phyloP scores from a whole-genome alignment of 2,329 filamentous ascomycete species.

The Botrytis aclada region DNA sequence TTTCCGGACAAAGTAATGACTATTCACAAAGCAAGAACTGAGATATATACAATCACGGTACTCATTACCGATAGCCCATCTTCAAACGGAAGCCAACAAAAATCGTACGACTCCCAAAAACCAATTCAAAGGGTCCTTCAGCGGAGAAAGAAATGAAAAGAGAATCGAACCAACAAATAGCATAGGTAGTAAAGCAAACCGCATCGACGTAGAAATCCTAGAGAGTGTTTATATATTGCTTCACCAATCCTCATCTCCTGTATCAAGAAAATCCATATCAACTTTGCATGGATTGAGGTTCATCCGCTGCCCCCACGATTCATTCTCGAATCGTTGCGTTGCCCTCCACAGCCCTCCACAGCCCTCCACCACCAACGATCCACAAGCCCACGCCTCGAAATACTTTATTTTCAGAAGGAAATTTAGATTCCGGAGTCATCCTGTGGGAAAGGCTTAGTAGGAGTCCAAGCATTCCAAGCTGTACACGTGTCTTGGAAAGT shows the following conservation, averaged over 20 bases:
- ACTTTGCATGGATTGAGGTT: not conserved
- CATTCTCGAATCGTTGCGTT: not conserved
- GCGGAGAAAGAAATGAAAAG: not conserved
- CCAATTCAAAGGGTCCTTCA: not conserved
- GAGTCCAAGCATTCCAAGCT: constrained; percentile 26
- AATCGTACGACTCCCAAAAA: not conserved
- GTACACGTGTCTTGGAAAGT: constrained; percentile 28
- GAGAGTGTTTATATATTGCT: not conserved
- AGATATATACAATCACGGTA: not conserved
- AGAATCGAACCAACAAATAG: not conserved
- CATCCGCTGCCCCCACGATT: not conserved
- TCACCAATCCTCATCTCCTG: not conserved
- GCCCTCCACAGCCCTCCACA: not conserved
- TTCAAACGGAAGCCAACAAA: not conserved
- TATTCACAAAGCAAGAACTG: not conserved
- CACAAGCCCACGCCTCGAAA: not conserved
- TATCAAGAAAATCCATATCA: not conserved
- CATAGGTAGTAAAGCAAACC: not conserved
- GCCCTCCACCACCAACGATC: too few species aligned
- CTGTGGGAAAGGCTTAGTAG: constrained; percentile 22
- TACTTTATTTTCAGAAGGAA: not conserved
- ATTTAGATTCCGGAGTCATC: constrained; percentile 34
- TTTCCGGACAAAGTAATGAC: not conserved
- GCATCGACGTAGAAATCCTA: not conserved
- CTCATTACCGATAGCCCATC: not conserved